Percentiles rank a stretch among this genome's conserved stretches.
Evolutionary conservation across 192 early-diverging fungal genomes (phyloP).

Genomic region (Phlyctochytrium arcticum): DNA sequence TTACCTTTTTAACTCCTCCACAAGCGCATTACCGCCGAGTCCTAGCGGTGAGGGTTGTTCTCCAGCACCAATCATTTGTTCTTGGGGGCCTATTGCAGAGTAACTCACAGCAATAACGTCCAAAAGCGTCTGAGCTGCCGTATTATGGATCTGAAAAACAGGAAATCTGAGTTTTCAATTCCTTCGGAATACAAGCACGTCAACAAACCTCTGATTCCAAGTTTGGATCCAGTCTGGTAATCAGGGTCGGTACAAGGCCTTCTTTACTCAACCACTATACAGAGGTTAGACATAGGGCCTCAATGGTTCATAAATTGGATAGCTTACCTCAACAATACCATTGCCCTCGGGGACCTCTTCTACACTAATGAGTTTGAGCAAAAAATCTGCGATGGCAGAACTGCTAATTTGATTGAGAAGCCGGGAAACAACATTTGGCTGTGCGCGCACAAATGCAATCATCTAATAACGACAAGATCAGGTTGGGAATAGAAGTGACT

Average conservation of each 20-base stretch:
- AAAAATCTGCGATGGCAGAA: constrained; percentile 83
- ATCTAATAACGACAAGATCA: constrained; percentile 46
- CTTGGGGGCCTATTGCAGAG: constrained; percentile 30
- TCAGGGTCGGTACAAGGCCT: constrained; percentile 70
- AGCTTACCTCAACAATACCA: constrained; percentile 73
- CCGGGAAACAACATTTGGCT: constrained; percentile 68
- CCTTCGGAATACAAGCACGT: not conserved
- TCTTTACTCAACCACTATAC: constrained; percentile 80
- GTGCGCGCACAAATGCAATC: constrained; percentile 76
- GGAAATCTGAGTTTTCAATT: not conserved
- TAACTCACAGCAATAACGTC: constrained; percentile 80
- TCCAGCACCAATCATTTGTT: constrained; percentile 15
- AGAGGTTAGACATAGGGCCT: constrained; percentile 64
- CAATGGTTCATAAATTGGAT: not conserved
- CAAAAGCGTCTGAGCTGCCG: constrained; percentile 72
- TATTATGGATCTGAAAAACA: constrained; percentile 59
- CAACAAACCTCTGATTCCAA: constrained; percentile 68
- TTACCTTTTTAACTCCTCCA: constrained; percentile 50
- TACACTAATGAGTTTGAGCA: constrained; percentile 89
- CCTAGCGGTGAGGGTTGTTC: constrained; percentile 17
- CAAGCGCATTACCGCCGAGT: constrained; percentile 44
- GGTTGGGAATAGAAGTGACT: not conserved
- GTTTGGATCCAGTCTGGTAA: constrained; percentile 75
- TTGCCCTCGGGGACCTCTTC: constrained; percentile 84
- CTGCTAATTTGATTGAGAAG: constrained; percentile 82